Evolutionary conservation across 2,329 filamentous ascomycete species (phyloP), one percentile per base, ranked within the genome.

Genomic region (Dothistroma septosporum): DNA sequence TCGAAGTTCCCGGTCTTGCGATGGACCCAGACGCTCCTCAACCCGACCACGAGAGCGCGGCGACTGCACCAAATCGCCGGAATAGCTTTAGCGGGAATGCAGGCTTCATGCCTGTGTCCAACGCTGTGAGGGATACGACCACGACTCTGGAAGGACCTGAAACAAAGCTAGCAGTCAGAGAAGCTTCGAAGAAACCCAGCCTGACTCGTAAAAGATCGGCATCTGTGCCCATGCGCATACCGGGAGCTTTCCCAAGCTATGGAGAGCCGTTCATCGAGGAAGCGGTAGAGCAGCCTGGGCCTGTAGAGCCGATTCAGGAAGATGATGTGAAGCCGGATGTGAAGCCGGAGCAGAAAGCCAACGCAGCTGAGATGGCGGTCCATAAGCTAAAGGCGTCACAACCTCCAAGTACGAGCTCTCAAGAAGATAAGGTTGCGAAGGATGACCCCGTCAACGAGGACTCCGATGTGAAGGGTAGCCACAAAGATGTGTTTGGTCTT

Each of bases 1-100:
- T 95, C 47, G 89, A 94, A 69, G 83, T 91, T 49, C 89, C 89
- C 3, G 89, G 88, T 0, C 79, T 91, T 5, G 84, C 82, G 0
- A 85, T 80, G 59, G 86, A 90, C 59, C 86, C 87, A 14, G 87
- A 88, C 55, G 79, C 79, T 6, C 77, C 78, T 12, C 78, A 78
- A 9, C 47, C 21, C 24, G 58, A 64, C 46, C 41, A 54, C 21
- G 50, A 47, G 32, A 32, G 46, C 11, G 58, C 53, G 10, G 48
- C 59, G 2, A 57, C 74, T 75, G 60, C 61, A 50, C 57, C 49
- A 21, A 33, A 58, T 31, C 64, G 68, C 21, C 64, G 68, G 46
- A 68, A 66, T 54, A 72, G 69, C 57, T 66, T 66, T 52, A 60
- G 63, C 28, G 61, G 58, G 21, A 55, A 50, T 16, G 22, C 58